Base-by-base conservation (phyloP, 2,329 filamentous ascomycete genomes). In the Fusarium newnesense region DNA sequence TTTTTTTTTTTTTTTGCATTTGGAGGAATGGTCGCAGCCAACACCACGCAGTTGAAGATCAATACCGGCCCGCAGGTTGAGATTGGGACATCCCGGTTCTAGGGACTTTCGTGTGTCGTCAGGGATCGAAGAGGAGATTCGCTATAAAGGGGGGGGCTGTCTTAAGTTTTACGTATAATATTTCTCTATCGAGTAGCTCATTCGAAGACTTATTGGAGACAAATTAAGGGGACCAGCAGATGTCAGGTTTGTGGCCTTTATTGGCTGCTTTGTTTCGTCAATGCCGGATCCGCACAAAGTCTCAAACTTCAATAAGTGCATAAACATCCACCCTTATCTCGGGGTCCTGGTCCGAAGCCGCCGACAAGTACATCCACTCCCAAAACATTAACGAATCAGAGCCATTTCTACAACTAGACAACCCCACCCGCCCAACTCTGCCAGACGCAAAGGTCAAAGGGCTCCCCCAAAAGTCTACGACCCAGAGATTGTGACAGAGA, bases 101-200 rank as follows among this genome's bases (percentile, higher is more conserved):
- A 58, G 62, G 43, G 59, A 64, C 57, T 52, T 49, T 74, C 75
- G 75, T 73, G 75, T 73, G 75, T 75, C 42, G 46, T 58, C 63
- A 72, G 61, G 67, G 66, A 70, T 71, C 44, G 32, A 28, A 52
- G 28, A 40, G 53, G 28, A 39, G 53, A 61, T 47, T 44, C 28
- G 40, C 26, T 58, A 50, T 71, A 71, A 58, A 32, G n/a, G 62
- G 63, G 70, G 61, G 46, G 34, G 21, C 32, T 12, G 21, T 18
- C 39, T 44, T 39, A 64, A 39, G 52, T 63, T 53, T 44, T 66
- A 39, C 18, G 44, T 63, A 47, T 26, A 9, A 19, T 60, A 54
- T 65, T 28, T 26, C 12, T 7, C 18, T 60, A 70, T 5, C 13
- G 36, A n/a, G 34, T 18, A 16, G 21, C 24, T 24, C 4, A 12